These are phyloP conservation scores for Stereocaulon alpinum DNA, from an alignment of 495 filamentous ascomycete genomes.

Conservation along the genomic window DNA sequence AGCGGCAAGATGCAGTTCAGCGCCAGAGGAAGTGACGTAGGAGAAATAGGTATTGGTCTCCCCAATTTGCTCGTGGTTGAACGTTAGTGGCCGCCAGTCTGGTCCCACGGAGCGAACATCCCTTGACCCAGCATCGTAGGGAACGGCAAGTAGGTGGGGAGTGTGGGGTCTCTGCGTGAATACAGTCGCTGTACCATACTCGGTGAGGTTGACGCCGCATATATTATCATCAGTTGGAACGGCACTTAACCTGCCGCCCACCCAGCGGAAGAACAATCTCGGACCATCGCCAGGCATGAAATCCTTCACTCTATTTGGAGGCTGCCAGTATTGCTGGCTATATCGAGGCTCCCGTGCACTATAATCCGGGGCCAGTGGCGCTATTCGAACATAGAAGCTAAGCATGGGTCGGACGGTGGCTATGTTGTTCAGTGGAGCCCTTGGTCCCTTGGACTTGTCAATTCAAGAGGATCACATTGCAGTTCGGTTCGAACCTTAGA, in stretches of 20 bases:
- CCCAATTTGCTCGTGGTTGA: not conserved
- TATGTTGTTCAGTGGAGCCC: not conserved
- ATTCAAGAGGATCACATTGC: not conserved
- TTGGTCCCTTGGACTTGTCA: not conserved
- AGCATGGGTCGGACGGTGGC: not conserved
- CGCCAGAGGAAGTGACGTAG: not conserved
- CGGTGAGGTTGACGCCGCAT: not conserved
- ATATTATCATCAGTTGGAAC: not conserved
- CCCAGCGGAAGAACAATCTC: slow-evolving; percentile 6
- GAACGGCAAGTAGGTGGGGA: slow-evolving; percentile 10
- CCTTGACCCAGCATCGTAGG: not conserved
- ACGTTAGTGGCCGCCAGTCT: slow-evolving; percentile 7
- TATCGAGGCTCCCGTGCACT: not conserved
- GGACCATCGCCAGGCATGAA: not conserved
- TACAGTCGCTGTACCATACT: slow-evolving; percentile 1
- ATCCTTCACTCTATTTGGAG: slow-evolving; percentile 5
- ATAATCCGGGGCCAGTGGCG: slow-evolving; percentile 10
- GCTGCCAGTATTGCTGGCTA: not conserved
- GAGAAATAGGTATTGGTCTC: slow-evolving; percentile 2
- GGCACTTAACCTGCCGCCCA: slow-evolving; percentile 2
- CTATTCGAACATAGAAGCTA: slow-evolving; percentile 10
- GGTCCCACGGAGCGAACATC: not conserved
- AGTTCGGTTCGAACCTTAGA: too few relatives aligned
- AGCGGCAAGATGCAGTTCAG: slow-evolving; percentile 11
- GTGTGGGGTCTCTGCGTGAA: slow-evolving; percentile 17